Percentiles rank a stretch among this genome's conserved stretches.
Conservation (phyloP, 805 yeast species). For the Suhomyces xylopsoci region DNA sequence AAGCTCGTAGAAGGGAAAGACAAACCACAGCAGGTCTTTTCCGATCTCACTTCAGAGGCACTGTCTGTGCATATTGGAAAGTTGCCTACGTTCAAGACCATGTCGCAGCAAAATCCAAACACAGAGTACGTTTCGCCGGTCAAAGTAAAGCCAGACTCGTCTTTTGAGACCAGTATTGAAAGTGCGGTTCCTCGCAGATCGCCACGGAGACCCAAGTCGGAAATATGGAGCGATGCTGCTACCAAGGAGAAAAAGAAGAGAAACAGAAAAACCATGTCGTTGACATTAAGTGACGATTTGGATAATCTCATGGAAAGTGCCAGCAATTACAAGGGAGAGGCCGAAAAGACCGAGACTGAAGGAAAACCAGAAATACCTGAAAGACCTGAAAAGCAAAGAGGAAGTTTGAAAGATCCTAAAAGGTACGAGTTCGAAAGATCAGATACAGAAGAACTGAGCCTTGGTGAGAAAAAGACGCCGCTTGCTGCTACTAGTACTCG, state of each 20-base stretch:
- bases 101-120: constrained; percentile 4
- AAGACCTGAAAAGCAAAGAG: not conserved
- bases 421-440: not conserved
- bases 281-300: constrained; percentile 34
- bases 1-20: constrained; percentile 1
- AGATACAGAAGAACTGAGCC: not conserved
- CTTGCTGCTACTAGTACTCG: not conserved
- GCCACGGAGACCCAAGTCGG: constrained; percentile 36
- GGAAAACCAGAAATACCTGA: not conserved
- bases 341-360: not conserved
- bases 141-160: constrained; percentile 23
- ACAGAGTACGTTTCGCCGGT: not conserved
- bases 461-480: not conserved
- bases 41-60: constrained; percentile 9
- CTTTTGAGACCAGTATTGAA: constrained; percentile 34
- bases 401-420: not conserved
- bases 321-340: constrained; percentile 7
- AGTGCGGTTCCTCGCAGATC: constrained; percentile 39
- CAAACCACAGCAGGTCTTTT: not conserved
- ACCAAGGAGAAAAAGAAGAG: constrained; percentile 1
- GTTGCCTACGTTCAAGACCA: constrained; percentile 17
- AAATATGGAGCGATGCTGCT: constrained; percentile 1
- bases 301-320: constrained; percentile 39
- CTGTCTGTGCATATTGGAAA: constrained; percentile 17
- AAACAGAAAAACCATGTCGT: constrained; percentile 13